A percentile compares a stretch with the other conserved stretches of the same genome.
phyloP scores from a whole-genome alignment of 2,329 filamentous ascomycete genomes.

The Talaromyces sp. region DNA sequence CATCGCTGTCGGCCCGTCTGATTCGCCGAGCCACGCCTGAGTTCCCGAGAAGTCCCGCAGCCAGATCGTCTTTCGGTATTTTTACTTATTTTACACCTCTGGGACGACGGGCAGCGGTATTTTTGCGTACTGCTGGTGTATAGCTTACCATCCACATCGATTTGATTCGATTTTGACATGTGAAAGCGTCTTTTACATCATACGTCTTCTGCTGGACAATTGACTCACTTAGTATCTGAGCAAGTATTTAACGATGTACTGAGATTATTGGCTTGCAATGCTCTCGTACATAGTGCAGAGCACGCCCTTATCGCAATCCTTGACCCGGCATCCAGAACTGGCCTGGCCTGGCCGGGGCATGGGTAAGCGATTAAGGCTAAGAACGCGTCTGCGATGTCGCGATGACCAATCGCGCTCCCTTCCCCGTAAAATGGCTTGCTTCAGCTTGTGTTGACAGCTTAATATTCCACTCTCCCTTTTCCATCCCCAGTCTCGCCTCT shows the following conservation, averaged over 20 bases:
- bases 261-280: not conserved
- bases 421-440: not conserved
- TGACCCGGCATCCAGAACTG: not conserved
- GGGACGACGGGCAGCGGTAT: not conserved
- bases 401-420: conserved; percentile 13
- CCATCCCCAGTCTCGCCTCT: not conserved
- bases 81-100: not conserved
- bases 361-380: conserved; percentile 3
- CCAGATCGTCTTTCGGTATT: not conserved
- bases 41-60: conserved; percentile 8
- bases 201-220: not conserved
- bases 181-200: not conserved
- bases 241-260: not conserved
- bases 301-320: not conserved
- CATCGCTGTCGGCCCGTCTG: not conserved
- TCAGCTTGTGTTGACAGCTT: not conserved
- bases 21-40: not conserved
- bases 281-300: not conserved
- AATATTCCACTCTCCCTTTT: conserved; percentile 2
- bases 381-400: conserved; percentile 13
- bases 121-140: not conserved
- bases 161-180: conserved; percentile 4
- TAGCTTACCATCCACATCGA: not conserved
- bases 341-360: not conserved
- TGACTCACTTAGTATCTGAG: no score